phyloP scores from a whole-genome alignment of 495 filamentous ascomycete genomes.

The Hypoxylon rickii region DNA sequence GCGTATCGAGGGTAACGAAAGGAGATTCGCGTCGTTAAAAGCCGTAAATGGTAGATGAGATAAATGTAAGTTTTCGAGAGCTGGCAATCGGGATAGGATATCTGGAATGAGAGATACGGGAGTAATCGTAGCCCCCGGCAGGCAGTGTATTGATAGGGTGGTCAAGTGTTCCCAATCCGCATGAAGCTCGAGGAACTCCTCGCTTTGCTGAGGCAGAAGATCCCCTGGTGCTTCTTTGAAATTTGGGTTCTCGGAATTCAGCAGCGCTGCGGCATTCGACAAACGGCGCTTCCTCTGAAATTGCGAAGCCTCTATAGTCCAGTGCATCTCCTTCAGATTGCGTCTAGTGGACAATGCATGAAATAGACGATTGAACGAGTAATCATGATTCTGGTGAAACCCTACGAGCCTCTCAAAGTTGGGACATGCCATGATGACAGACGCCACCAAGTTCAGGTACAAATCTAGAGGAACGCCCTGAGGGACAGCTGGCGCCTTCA shows the following conservation, averaged over 20 bases:
- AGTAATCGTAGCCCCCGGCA: conserved; percentile 64
- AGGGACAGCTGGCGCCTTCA: conserved; percentile 73
- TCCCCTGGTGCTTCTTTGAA: conserved; percentile 52
- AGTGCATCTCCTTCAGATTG: conserved; percentile 76
- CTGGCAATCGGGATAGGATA: conserved; percentile 66
- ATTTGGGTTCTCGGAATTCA: conserved; percentile 31
- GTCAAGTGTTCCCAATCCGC: conserved; percentile 70
- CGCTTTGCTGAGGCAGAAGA: conserved; percentile 64
- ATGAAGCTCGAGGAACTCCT: conserved; percentile 72
- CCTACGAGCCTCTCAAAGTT: conserved; percentile 79
- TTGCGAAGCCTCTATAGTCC: conserved; percentile 63
- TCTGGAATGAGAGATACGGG: conserved; percentile 70
- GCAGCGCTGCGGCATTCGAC: conserved; percentile 32
- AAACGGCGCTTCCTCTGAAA: conserved; percentile 40
- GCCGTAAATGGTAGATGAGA: conserved; percentile 72
- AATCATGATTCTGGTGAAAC: conserved; percentile 69
- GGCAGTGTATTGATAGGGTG: conserved; percentile 75
- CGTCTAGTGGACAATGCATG: conserved; percentile 78
- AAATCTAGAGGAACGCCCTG: conserved; percentile 57
- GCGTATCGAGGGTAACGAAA: conserved; percentile 71
- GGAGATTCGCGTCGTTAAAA: conserved; percentile 71
- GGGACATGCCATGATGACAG: conserved; percentile 82
- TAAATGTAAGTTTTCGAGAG: conserved; percentile 72
- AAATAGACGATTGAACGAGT: conserved; percentile 73
- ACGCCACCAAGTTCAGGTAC: conserved; percentile 74